phyloP scores from a whole-genome alignment of 768 basidiomycete species.

The Fomitopsis pulvina region DNA sequence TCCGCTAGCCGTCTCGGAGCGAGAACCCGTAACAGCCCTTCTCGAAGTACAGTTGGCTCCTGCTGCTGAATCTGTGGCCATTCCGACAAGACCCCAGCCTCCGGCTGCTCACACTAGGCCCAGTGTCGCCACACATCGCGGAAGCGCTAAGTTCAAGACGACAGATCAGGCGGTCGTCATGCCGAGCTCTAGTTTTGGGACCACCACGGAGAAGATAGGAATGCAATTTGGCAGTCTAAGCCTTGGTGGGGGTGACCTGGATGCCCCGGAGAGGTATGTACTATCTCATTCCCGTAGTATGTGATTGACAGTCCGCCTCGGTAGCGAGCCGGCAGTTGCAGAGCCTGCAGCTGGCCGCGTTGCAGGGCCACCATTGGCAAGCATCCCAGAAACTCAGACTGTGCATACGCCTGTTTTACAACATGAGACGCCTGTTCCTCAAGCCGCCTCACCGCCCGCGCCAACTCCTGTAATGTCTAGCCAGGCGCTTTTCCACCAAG shows the following conservation, averaged over 20 bases:
- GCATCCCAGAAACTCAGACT: constrained; percentile 14
- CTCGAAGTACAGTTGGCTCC: constrained; percentile 5
- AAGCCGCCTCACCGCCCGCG: constrained; percentile 24
- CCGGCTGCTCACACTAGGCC: constrained; percentile 48
- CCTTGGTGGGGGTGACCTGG: constrained; percentile 60
- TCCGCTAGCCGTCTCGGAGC: constrained; percentile 13
- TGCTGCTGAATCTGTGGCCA: constrained; percentile 23
- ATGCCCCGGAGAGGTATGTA: constrained; percentile 41
- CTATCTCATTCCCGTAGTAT: not conserved
- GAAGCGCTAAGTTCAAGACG: constrained; percentile 59
- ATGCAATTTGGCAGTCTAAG: constrained; percentile 89
- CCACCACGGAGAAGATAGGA: constrained; percentile 68
- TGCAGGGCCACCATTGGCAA: constrained; percentile 7
- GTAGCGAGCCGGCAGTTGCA: constrained; percentile 28
- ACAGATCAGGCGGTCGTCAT: constrained; percentile 78
- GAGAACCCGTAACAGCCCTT: constrained; percentile 5
- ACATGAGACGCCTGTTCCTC: constrained; percentile 12
- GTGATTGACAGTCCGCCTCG: constrained; percentile 11
- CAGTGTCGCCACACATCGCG: constrained; percentile 45
- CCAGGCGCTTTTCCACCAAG: constrained; percentile 20
- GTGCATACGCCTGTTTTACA: constrained; percentile 12
- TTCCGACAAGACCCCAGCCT: constrained; percentile 28
- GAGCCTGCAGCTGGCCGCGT: constrained; percentile 22
- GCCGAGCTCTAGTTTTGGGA: constrained; percentile 57
- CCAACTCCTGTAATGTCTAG: constrained; percentile 18